Evolutionary conservation across 345 rosid genomes (phyloP).

Genomic region (Eucalyptus grandis): DNA sequence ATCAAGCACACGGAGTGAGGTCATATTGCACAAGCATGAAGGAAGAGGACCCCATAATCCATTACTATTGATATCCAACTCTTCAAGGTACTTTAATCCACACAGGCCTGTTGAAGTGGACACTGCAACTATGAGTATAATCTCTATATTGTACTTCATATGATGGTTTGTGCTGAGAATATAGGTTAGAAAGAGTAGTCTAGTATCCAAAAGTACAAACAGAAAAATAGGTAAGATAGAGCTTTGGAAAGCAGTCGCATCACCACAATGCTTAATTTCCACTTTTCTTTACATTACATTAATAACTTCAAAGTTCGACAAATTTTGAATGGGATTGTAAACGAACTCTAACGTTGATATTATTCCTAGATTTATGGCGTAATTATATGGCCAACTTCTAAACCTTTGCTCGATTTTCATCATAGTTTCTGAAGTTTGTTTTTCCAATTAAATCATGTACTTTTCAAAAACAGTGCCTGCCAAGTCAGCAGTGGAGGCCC

Average conservation of each 20-base stretch:
- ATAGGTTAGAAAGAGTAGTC: background rate
- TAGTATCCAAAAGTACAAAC: too few species aligned
- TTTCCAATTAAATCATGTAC: too few species aligned
- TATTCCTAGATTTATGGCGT: background rate
- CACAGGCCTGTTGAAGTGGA: background rate
- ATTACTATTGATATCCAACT: background rate
- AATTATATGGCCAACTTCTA: background rate
- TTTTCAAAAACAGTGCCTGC: background rate
- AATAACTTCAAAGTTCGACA: too few species aligned
- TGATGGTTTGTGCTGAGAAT: background rate
- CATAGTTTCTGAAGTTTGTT: background rate
- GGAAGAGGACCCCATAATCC: background rate
- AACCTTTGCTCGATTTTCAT: background rate
- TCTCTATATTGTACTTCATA: background rate
- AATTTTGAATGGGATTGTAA: background rate
- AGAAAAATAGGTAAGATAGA: too few species aligned
- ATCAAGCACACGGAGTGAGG: background rate
- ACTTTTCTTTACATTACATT: background rate
- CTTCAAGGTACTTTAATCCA: background rate
- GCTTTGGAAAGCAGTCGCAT: too few species aligned
- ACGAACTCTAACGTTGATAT: background rate
- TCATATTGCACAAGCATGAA: background rate
- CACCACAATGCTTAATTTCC: too few species aligned
- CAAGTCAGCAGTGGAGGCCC: background rate
- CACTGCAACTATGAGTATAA: background rate